These are phyloP conservation scores for Carex pumila DNA, from an alignment of 176 grass and related monocot genomes.

Conservation along the genomic window DNA sequence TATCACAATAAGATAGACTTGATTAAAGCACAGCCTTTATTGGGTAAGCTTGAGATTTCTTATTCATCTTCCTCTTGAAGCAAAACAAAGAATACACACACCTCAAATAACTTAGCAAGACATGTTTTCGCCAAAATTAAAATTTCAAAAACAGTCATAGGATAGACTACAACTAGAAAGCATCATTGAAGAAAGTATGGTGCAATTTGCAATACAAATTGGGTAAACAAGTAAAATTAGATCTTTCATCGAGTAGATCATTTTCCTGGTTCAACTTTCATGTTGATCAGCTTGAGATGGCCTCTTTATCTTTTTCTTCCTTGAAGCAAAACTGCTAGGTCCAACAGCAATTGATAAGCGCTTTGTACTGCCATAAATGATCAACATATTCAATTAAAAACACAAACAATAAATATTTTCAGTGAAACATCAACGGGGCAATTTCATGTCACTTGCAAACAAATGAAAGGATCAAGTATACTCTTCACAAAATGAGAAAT, in stretches of 20 bases:
- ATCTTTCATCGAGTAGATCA: background rate
- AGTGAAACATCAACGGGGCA: background rate
- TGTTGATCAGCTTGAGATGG: background rate
- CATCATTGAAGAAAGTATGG: background rate
- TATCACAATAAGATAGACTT: background rate
- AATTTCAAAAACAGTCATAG: background rate
- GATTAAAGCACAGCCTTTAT: background rate
- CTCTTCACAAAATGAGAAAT: background rate
- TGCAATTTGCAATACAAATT: background rate
- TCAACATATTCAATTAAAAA: background rate
- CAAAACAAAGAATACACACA: background rate
- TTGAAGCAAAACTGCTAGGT: slow-evolving; percentile 87
- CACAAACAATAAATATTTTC: background rate
- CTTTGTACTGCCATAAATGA: slow-evolving; percentile 53
- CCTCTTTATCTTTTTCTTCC: slow-evolving; percentile 84
- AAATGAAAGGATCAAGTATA: background rate
- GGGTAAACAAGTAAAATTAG: background rate
- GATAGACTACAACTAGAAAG: background rate
- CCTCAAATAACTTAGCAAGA: background rate
- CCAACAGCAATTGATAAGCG: slow-evolving; percentile 64
- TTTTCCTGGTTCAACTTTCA: slow-evolving; percentile 12
- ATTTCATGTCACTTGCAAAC: background rate
- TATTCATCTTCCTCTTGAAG: background rate
- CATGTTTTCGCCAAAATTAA: background rate
- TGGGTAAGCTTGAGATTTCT: background rate